phyloP scores from a whole-genome alignment of 441 rosid genomes.

The Pelargonium australe region DNA sequence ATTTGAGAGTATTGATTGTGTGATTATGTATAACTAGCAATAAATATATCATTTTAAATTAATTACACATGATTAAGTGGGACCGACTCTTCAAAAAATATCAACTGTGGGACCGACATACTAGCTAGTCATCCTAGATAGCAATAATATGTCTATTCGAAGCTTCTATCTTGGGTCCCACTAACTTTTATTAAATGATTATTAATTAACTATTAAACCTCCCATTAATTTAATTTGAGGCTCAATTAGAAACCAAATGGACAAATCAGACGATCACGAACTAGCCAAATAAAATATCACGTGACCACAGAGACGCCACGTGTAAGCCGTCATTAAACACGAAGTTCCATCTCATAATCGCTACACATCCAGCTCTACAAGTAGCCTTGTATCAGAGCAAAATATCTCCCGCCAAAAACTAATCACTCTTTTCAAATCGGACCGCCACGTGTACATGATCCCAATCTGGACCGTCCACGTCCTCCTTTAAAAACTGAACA shows the following conservation, averaged over 20 bases:
- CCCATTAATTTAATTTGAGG: not conserved
- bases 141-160: no score
- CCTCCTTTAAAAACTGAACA: not conserved
- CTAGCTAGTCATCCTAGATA: no score
- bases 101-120: no score
- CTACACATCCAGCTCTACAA: not conserved
- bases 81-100: no score
- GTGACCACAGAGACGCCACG: not conserved
- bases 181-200: no score
- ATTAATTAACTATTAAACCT: no score
- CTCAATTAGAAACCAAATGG: not conserved
- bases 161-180: no score
- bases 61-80: no score
- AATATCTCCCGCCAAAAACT: slow-evolving; percentile 1
- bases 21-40: no score
- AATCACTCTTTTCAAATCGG: not conserved
- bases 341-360: no score
- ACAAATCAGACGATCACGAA: not conserved
- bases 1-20: no score
- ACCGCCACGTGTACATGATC: not conserved
- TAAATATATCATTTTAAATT: no score
- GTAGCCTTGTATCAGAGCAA: not conserved
- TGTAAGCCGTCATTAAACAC: not conserved
- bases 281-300: not conserved
- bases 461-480: not conserved